Conservation (phyloP, 371 early-diverging fungal species). For the Batkoa obscura region DNA sequence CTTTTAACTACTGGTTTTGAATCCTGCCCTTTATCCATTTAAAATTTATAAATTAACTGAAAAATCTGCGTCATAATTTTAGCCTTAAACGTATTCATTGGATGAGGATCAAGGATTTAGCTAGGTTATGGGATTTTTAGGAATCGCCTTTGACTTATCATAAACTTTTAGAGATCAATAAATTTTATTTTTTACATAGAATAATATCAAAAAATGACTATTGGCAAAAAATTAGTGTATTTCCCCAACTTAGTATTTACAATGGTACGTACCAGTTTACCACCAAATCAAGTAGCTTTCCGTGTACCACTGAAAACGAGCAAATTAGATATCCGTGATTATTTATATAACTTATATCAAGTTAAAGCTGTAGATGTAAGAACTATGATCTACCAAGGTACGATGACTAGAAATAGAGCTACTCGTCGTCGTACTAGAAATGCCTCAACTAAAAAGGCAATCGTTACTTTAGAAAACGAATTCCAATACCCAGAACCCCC, state of each 20-base stretch:
- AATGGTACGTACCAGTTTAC: conserved; percentile 60
- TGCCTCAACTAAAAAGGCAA: conserved; percentile 70
- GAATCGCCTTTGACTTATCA: too few species aligned
- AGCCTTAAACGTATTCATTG: too few species aligned
- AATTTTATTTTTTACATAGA: too few species aligned
- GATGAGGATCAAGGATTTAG: too few species aligned
- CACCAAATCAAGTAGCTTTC: conserved; percentile 83
- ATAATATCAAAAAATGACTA: conserved; percentile 7
- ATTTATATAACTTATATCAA: conserved; percentile 69
- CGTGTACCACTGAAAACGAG: conserved; percentile 77
- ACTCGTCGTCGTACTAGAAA: conserved; percentile 20
- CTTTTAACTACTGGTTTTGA: conserved; percentile 84
- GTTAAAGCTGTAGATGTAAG: conserved; percentile 71
- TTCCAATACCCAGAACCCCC: conserved; percentile 65
- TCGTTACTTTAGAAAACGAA: conserved; percentile 69
- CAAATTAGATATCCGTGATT: conserved; percentile 84
- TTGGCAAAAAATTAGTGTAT: conserved; percentile 46
- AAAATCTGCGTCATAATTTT: too few species aligned
- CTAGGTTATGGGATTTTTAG: too few species aligned
- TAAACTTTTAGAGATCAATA: too few species aligned
- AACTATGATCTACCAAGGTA: conserved; percentile 63
- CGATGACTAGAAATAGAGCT: conserved; percentile 26
- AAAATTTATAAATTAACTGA: too few species aligned
- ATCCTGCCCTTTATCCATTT: conserved; percentile 25
- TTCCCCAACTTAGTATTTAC: conserved; percentile 79